A percentile compares a stretch with the other conserved stretches of the same genome.
phyloP scores from a whole-genome alignment of 2,329 filamentous ascomycete genomes.

The Exserohilum turcica region DNA sequence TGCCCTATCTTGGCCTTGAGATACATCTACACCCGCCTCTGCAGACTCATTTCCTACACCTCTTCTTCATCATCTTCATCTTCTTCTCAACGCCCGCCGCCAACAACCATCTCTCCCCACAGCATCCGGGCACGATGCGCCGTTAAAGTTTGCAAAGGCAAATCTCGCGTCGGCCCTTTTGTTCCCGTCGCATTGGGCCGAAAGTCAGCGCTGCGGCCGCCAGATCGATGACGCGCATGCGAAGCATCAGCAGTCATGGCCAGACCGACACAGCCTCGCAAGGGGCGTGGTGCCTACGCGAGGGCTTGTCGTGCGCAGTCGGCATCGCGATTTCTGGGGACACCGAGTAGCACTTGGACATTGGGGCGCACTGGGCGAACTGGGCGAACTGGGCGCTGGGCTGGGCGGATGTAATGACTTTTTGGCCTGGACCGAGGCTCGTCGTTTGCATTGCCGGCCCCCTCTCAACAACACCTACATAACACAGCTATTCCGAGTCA shows the following conservation, averaged over 20 bases:
- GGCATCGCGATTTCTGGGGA: conserved; percentile 6
- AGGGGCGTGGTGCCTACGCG: conserved; percentile 1
- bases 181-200: background rate
- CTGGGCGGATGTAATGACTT: conserved; percentile 6
- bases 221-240: conserved; percentile 14
- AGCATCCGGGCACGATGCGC: no score
- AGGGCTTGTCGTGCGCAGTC: conserved; percentile 8
- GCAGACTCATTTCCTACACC: background rate
- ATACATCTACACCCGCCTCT: no score
- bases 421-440: background rate
- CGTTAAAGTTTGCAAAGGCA: background rate
- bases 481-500: no score
- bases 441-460: no score
- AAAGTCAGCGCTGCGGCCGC: background rate
- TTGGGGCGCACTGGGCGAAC: conserved; percentile 6
- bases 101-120: no score
- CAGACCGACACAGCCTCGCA: conserved; percentile 4
- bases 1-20: no score
- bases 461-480: no score
- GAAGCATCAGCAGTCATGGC: background rate
- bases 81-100: no score
- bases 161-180: conserved; percentile 10
- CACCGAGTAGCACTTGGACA: conserved; percentile 4
- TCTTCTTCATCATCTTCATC: no score
- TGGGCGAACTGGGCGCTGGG: conserved; percentile 12